A percentile compares a stretch with the other conserved stretches of the same genome.
These are phyloP conservation scores for Daldinia concentrica DNA, from an alignment of 495 filamentous ascomycete species.

Conservation along the genomic window DNA sequence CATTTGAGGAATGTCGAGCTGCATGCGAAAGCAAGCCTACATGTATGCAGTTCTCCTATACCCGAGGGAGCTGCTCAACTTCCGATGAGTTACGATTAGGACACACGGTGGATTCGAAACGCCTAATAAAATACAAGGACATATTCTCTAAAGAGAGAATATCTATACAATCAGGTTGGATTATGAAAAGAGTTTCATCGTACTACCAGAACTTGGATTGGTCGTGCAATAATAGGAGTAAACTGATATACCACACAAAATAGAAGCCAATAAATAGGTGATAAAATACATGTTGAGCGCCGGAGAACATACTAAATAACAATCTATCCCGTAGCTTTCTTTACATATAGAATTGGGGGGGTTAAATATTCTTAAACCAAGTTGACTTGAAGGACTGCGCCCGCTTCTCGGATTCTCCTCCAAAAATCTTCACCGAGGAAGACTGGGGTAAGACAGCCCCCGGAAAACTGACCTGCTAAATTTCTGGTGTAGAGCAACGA, in stretches of 20 bases:
- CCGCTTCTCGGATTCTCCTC: slow-evolving; percentile 18
- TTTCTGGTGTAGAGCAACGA: slow-evolving; percentile 30
- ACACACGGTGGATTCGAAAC: neutral
- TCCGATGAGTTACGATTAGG: neutral
- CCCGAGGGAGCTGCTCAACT: neutral
- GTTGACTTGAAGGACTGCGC: slow-evolving; percentile 16
- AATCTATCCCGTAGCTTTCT: neutral
- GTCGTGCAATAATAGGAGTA: neutral
- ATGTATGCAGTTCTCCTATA: neutral
- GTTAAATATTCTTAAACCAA: slow-evolving; percentile 1
- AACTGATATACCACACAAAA: neutral
- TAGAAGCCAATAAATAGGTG: neutral
- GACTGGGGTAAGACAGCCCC: slow-evolving; percentile 37
- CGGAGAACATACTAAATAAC: neutral
- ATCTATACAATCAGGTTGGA: neutral
- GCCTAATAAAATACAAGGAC: neutral
- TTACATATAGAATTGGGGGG: neutral
- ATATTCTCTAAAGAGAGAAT: neutral
- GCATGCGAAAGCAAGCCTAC: neutral
- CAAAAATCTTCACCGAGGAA: slow-evolving; percentile 30
- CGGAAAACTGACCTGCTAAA: slow-evolving; percentile 4
- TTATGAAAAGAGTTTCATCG: neutral
- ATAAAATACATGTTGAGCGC: neutral
- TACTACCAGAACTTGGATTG: neutral
- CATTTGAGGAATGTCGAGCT: neutral